A percentile compares a stretch with the other conserved stretches of the same genome.
phyloP scores from a whole-genome alignment of 2,329 filamentous ascomycete genomes.

The Alternaria hordeiaustralica region DNA sequence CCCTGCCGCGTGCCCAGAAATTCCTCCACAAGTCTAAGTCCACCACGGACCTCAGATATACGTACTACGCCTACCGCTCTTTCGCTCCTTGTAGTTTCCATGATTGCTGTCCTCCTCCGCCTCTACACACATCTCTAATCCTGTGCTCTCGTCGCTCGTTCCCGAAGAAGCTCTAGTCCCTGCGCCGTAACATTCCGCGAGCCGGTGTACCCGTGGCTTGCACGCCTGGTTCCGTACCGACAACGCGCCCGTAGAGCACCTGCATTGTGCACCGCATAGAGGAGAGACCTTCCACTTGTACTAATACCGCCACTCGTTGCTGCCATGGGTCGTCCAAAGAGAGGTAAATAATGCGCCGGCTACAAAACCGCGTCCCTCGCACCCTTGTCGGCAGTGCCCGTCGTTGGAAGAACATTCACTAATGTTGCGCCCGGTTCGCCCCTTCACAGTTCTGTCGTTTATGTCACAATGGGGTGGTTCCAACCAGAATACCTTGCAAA shows the following conservation, averaged over 20 bases:
- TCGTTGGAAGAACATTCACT: slow-evolving; percentile 23
- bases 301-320: slow-evolving; percentile 21
- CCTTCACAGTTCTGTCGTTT: slow-evolving; percentile 76
- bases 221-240: slow-evolving; percentile 32
- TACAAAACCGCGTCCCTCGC: slow-evolving; percentile 9
- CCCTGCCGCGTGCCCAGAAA: slow-evolving; percentile 20
- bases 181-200: slow-evolving; percentile 21
- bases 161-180: slow-evolving; percentile 7
- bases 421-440: slow-evolving; percentile 34
- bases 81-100: slow-evolving; percentile 3
- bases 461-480: slow-evolving; percentile 76
- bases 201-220: slow-evolving; percentile 42
- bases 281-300: slow-evolving; percentile 12
- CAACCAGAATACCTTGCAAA: slow-evolving; percentile 37
- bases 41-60: slow-evolving; percentile 18
- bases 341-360: slow-evolving; percentile 39
- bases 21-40: slow-evolving; percentile 19
- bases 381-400: slow-evolving; percentile 8
- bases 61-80: slow-evolving; percentile 18
- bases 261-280: slow-evolving; percentile 15
- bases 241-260: slow-evolving; percentile 21
- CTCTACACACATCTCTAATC: slow-evolving; percentile 5
- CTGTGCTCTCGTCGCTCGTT: slow-evolving; percentile 34
- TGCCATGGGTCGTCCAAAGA: slow-evolving; percentile 45
- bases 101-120: neutral